Evolutionary conservation across 2,329 filamentous ascomycete genomes (phyloP).

Genomic region (Dissoconium aciculare): DNA sequence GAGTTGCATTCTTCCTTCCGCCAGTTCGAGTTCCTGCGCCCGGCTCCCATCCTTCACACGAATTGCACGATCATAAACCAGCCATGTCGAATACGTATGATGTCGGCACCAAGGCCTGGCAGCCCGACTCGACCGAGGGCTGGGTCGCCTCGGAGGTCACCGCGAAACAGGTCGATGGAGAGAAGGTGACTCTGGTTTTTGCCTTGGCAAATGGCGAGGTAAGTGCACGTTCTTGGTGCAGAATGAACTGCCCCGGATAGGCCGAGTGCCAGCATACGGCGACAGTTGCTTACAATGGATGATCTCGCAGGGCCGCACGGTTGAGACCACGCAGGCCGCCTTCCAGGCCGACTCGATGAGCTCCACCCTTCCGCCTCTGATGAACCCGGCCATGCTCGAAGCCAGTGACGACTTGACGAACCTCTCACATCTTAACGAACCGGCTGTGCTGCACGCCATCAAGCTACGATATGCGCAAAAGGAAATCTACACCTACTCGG

Average conservation of each 20-base stretch:
- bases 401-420: constrained; percentile 97
- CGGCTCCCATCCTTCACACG: too few relatives aligned
- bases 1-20: too few relatives aligned
- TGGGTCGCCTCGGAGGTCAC: constrained; percentile 94
- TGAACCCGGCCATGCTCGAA: constrained; percentile 97
- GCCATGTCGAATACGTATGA: constrained; percentile 94
- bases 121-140: constrained; percentile 87
- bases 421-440: constrained; percentile 93
- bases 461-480: constrained; percentile 94
- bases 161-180: constrained; percentile 67
- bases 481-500: constrained; percentile 99
- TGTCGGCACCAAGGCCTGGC: constrained; percentile 94
- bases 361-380: constrained; percentile 70
- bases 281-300: too few relatives aligned
- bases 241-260: too few relatives aligned
- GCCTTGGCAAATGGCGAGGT: constrained; percentile 89
- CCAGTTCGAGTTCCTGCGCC: too few relatives aligned
- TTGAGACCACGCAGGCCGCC: constrained; percentile 63
- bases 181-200: constrained; percentile 80
- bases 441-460: constrained; percentile 93
- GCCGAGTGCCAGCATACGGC: too few relatives aligned
- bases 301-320: constrained; percentile 62
- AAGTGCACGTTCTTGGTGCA: too few relatives aligned
- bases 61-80: not conserved
- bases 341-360: constrained; percentile 65